A percentile compares a stretch with the other conserved stretches of the same genome.
Evolutionary conservation across 345 rosid species (phyloP).

Genomic region (Hirschfeldia incana): DNA sequence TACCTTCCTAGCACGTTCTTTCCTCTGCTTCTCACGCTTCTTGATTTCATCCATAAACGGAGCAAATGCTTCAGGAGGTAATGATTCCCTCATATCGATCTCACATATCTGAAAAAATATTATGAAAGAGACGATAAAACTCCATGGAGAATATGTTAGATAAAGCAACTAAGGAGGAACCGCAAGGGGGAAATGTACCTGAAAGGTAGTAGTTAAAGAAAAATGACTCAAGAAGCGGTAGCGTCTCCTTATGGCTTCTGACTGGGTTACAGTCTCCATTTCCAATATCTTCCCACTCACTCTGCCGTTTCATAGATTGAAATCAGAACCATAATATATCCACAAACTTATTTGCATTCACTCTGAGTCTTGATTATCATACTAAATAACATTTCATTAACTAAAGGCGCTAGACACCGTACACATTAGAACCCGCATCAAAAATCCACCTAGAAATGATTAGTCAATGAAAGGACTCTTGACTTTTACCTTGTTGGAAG

Average conservation of each 20-base stretch:
- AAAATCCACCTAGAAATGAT: slow-evolving; percentile 1
- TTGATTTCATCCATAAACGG: slow-evolving; percentile 88
- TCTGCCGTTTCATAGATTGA: slow-evolving; percentile 46
- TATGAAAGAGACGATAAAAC: slow-evolving; percentile 13
- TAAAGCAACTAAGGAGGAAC: background rate
- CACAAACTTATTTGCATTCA: background rate
- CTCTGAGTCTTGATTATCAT: background rate
- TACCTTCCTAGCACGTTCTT: slow-evolving; percentile 78
- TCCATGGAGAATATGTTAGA: background rate
- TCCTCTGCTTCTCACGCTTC: slow-evolving; percentile 83
- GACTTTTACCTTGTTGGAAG: slow-evolving; percentile 55
- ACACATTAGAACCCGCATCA: background rate
- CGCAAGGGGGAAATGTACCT: slow-evolving; percentile 44
- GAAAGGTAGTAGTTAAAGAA: slow-evolving; percentile 82
- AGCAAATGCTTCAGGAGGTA: slow-evolving; percentile 65
- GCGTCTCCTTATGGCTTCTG: slow-evolving; percentile 83
- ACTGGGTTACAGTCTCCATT: slow-evolving; percentile 81
- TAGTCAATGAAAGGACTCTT: background rate
- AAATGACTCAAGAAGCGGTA: slow-evolving; percentile 91
- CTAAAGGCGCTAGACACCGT: background rate
- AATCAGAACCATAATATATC: slow-evolving; percentile 7
- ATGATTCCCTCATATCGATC: slow-evolving; percentile 66
- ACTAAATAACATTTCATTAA: background rate
- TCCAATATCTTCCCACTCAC: slow-evolving; percentile 78
- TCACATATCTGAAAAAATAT: slow-evolving; percentile 76